phyloP scores from a whole-genome alignment of 306 rosid species.

The Vicia sativa region DNA sequence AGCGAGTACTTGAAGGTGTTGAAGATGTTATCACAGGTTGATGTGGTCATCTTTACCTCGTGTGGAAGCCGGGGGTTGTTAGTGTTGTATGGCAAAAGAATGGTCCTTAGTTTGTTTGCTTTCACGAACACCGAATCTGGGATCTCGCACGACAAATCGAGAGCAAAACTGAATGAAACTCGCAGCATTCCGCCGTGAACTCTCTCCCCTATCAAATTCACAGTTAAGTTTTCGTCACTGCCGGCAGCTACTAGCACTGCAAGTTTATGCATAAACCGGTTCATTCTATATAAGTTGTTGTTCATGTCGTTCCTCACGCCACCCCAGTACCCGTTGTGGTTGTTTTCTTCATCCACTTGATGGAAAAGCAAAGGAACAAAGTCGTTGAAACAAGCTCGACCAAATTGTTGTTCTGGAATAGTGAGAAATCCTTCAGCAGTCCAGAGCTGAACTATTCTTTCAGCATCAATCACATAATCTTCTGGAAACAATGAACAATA shows the following conservation, averaged over 20 bases:
- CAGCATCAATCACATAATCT: no score
- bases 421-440: no score
- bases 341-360: no score
- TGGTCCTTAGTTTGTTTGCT: conserved; percentile 1
- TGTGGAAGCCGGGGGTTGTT: conserved; percentile 2
- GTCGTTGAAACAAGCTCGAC: no score
- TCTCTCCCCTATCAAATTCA: background rate
- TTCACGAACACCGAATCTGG: background rate
- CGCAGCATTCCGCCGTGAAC: background rate
- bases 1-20: conserved; percentile 6
- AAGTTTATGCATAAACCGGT: background rate
- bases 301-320: no score
- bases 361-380: no score
- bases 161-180: conserved; percentile 13
- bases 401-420: no score
- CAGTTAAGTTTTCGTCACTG: background rate
- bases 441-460: no score
- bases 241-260: background rate
- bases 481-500: no score
- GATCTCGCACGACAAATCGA: background rate
- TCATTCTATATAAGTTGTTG: background rate
- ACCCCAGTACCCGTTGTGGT: no score
- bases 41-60: background rate
- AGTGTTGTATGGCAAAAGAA: conserved; percentile 1
- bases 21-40: background rate